phyloP scores from a whole-genome alignment of 768 basidiomycete species.

The Russula ochroleuca region DNA sequence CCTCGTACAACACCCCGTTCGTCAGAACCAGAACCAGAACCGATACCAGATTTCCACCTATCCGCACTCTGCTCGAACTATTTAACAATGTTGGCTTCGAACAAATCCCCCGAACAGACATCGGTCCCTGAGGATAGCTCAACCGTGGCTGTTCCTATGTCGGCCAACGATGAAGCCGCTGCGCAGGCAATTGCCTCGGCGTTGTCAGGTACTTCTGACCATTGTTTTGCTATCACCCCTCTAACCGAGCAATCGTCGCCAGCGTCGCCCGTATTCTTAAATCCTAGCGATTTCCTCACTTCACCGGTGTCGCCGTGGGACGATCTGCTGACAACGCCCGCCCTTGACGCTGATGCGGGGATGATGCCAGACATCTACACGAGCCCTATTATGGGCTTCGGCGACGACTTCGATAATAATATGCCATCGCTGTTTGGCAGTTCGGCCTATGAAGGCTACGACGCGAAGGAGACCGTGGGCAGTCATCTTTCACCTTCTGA shows the following conservation, averaged over 20 bases:
- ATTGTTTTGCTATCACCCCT: too few species aligned
- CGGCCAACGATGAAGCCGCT: slow-evolving; percentile 13
- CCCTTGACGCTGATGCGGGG: slow-evolving; percentile 34
- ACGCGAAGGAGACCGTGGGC: slow-evolving; percentile 16
- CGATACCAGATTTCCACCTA: slow-evolving; percentile 44
- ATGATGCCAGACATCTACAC: slow-evolving; percentile 40
- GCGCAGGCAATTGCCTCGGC: slow-evolving; percentile 25
- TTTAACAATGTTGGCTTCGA: slow-evolving; percentile 61
- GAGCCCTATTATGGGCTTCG: slow-evolving; percentile 41
- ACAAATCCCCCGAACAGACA: slow-evolving; percentile 39
- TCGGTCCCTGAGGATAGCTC: slow-evolving; percentile 30
- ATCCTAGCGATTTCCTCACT: slow-evolving; percentile 44
- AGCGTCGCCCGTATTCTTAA: slow-evolving; percentile 42
- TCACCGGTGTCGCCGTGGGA: slow-evolving; percentile 48
- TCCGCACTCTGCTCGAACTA: slow-evolving; percentile 54
- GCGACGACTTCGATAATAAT: slow-evolving; percentile 35
- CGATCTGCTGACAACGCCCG: slow-evolving; percentile 45
- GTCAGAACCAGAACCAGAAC: slow-evolving; percentile 35
- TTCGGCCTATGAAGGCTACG: slow-evolving; percentile 17
- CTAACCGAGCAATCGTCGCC: neutral
- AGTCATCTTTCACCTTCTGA: slow-evolving; percentile 11
- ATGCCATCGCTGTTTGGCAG: slow-evolving; percentile 30
- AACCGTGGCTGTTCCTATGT: slow-evolving; percentile 24
- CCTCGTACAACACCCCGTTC: slow-evolving; percentile 54
- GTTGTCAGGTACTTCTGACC: slow-evolving; percentile 17